These are phyloP conservation scores for Pseudonectria foliicola DNA, from an alignment of 2,329 filamentous ascomycete genomes.

Conservation along the genomic window DNA sequence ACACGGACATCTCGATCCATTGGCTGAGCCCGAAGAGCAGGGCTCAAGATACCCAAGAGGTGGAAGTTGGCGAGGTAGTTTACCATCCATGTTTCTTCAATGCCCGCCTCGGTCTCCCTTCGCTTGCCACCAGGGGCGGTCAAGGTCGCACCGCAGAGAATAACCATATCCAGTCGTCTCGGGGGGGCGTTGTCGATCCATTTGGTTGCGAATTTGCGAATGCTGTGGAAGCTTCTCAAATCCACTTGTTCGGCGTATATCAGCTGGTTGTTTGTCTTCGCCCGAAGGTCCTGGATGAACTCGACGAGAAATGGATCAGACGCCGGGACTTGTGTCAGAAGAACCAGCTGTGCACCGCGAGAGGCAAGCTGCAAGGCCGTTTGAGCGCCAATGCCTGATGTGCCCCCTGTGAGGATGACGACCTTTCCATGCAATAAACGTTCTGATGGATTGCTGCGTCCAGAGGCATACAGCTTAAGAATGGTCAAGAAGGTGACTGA, in stretches of 20 bases:
- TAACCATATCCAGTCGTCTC: slow-evolving; percentile 79
- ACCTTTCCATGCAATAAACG: slow-evolving; percentile 89
- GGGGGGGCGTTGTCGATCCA: slow-evolving; percentile 97
- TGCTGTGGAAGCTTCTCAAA: slow-evolving; percentile 77
- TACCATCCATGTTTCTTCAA: slow-evolving; percentile 87
- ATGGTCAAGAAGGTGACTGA: slow-evolving; percentile 33
- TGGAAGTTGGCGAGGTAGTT: slow-evolving; percentile 98
- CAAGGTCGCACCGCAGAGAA: slow-evolving; percentile 76
- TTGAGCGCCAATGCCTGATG: slow-evolving; percentile 80
- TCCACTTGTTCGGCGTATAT: slow-evolving; percentile 96
- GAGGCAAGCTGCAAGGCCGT: slow-evolving; percentile 67
- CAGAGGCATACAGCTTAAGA: slow-evolving; percentile 70
- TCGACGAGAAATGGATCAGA: slow-evolving; percentile 86
- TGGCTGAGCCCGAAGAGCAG: slow-evolving; percentile 83
- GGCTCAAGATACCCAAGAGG: slow-evolving; percentile 81
- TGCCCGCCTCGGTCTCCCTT: slow-evolving; percentile 63
- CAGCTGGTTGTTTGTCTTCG: slow-evolving; percentile 69
- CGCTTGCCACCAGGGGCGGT: slow-evolving; percentile 59
- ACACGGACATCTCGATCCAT: slow-evolving; percentile 89
- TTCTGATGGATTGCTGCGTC: slow-evolving; percentile 66
- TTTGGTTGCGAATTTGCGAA: slow-evolving; percentile 88
- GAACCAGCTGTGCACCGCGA: slow-evolving; percentile 82
- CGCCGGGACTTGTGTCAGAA: slow-evolving; percentile 76
- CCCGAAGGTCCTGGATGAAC: slow-evolving; percentile 81
- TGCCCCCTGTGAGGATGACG: slow-evolving; percentile 88